Percentiles rank a stretch among this genome's conserved stretches.
These are phyloP conservation scores for Casuarina cunninghamiana DNA, from an alignment of 306 rosid genomes.

Conservation along the genomic window DNA sequence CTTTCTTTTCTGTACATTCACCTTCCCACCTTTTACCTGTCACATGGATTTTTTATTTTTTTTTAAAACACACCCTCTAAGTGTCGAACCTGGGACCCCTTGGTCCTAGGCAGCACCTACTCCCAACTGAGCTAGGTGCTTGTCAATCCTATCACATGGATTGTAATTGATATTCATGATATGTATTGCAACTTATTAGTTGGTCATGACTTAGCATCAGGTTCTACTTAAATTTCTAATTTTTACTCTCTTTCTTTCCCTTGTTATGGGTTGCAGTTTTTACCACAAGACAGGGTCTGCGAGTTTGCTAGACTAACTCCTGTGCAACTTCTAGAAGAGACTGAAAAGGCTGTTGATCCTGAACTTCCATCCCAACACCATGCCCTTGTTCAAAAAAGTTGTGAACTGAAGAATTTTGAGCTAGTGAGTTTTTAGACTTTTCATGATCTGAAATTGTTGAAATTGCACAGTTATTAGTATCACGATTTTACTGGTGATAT, in stretches of 20 bases:
- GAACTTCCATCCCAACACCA: conserved; percentile 72
- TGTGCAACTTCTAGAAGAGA: conserved; percentile 87
- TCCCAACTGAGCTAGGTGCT: no score
- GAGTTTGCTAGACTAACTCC: conserved; percentile 96
- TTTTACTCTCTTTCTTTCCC: conserved; percentile 14
- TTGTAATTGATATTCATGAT: neutral
- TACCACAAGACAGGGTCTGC: conserved; percentile 96
- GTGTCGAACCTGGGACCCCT: no score
- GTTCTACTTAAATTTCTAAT: neutral
- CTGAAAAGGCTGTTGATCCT: conserved; percentile 93
- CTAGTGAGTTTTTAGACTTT: conserved; percentile 45
- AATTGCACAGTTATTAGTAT: conserved; percentile 1
- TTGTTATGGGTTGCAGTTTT: conserved; percentile 53
- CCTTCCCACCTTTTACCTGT: neutral
- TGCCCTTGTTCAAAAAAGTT: conserved; percentile 72
- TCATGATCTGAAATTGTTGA: conserved; percentile 8
- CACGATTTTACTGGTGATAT: no score
- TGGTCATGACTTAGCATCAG: neutral
- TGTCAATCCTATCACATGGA: neutral
- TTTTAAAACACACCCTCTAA: no score
- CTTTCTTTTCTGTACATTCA: neutral
- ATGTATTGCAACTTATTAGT: neutral
- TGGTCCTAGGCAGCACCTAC: no score
- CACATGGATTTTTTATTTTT: neutral
- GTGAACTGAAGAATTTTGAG: conserved; percentile 68